Conservation (phyloP, 2,329 filamentous ascomycete genomes). For the Neonectria faginata region DNA sequence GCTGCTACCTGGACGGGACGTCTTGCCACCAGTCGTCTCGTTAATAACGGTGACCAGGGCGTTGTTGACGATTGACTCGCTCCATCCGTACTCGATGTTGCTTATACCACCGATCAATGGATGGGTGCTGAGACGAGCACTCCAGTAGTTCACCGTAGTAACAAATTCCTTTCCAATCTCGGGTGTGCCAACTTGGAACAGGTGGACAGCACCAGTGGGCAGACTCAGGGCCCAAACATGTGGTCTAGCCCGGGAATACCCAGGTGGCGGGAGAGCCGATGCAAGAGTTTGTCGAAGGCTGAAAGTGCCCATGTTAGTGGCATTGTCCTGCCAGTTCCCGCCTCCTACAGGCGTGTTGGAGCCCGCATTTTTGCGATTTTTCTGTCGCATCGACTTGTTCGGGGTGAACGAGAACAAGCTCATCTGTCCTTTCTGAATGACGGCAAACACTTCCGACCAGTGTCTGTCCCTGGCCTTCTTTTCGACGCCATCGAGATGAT, state of each 20-base stretch:
- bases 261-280: constrained; percentile 87
- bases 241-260: constrained; percentile 89
- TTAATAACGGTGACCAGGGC: constrained; percentile 65
- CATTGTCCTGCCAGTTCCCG: constrained; percentile 98
- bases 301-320: constrained; percentile 88
- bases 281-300: constrained; percentile 91
- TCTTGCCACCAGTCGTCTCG: constrained; percentile 54
- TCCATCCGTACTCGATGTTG: constrained; percentile 98
- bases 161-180: constrained; percentile 97
- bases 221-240: constrained; percentile 95
- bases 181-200: constrained; percentile 97
- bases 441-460: constrained; percentile 95
- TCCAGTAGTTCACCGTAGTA: constrained; percentile 96
- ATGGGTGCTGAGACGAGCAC: constrained; percentile 91
- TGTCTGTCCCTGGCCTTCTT: constrained; percentile 94
- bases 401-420: constrained; percentile 92
- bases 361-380: constrained; percentile 66
- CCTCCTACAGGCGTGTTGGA: constrained; percentile 77
- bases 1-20: constrained; percentile 64
- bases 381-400: constrained; percentile 80
- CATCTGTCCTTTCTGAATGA: constrained; percentile 94
- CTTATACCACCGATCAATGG: constrained; percentile 92
- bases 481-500: constrained; percentile 90
- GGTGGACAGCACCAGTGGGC: constrained; percentile 91
- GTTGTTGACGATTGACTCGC: constrained; percentile 80